A percentile compares a stretch with the other conserved stretches of the same genome.
Conservation (phyloP, 2,329 filamentous ascomycete species). For the Nectriaceae sp. region DNA sequence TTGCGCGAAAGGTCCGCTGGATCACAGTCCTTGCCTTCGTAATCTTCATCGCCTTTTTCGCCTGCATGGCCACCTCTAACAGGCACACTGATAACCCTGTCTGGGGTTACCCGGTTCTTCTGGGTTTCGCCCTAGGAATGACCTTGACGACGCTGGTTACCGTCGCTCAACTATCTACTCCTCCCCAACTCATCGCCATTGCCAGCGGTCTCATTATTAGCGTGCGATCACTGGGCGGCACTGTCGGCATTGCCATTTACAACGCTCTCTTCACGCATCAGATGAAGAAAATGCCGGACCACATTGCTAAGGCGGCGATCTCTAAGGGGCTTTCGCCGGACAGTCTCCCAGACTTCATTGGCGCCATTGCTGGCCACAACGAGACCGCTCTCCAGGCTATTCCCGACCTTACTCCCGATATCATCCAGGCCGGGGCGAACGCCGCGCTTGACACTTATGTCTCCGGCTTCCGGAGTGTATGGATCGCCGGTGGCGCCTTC, state of each 20-base stretch:
- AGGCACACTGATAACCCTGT: slow-evolving; percentile 21
- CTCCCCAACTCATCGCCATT: slow-evolving; percentile 38
- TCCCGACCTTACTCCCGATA: slow-evolving; percentile 29
- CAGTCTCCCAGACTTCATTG: slow-evolving; percentile 29
- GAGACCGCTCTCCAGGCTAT: slow-evolving; percentile 25
- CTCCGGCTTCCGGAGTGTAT: slow-evolving; percentile 33
- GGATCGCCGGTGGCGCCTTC: slow-evolving; percentile 33
- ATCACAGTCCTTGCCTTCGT: slow-evolving; percentile 23
- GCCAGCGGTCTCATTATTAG: slow-evolving; percentile 39
- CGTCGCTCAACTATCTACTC: slow-evolving; percentile 39
- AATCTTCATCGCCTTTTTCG: slow-evolving; percentile 32
- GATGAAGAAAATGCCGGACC: slow-evolving; percentile 30
- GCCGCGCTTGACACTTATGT: slow-evolving; percentile 32
- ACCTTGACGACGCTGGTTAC: slow-evolving; percentile 34
- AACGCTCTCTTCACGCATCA: slow-evolving; percentile 33
- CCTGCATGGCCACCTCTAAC: slow-evolving; percentile 35
- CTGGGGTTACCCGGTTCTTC: slow-evolving; percentile 40
- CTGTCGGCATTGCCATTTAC: slow-evolving; percentile 38
- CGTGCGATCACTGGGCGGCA: slow-evolving; percentile 38
- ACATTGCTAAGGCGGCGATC: slow-evolving; percentile 34
- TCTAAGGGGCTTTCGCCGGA: slow-evolving; percentile 28
- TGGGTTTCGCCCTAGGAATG: slow-evolving; percentile 37
- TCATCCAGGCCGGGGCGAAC: slow-evolving; percentile 27
- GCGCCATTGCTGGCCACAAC: slow-evolving; percentile 27
- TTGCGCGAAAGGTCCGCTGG: slow-evolving; percentile 23